These are phyloP conservation scores for Serendipita sp. DNA, from an alignment of 768 basidiomycete species.

Conservation along the genomic window DNA sequence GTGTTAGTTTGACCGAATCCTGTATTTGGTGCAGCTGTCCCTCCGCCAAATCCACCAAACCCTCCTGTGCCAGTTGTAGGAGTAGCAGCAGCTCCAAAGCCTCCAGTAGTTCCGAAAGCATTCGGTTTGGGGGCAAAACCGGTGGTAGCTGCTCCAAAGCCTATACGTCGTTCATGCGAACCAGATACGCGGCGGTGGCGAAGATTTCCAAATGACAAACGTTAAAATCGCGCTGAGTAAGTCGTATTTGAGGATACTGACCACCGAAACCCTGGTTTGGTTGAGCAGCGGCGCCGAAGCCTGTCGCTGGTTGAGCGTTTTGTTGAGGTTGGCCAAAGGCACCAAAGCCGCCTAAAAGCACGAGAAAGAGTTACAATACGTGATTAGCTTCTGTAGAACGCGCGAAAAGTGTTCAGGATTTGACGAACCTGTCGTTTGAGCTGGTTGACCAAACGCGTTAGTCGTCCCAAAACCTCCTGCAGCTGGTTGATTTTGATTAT, in stretches of 20 bases:
- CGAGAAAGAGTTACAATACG: background rate
- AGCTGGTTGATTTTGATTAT: background rate
- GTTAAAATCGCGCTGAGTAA: too few species aligned
- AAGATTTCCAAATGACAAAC: background rate
- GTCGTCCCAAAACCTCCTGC: slow-evolving; percentile 45
- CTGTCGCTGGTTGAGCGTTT: slow-evolving; percentile 9
- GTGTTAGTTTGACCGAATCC: slow-evolving; percentile 29
- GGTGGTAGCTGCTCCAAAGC: slow-evolving; percentile 8
- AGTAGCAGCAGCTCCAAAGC: slow-evolving; percentile 15
- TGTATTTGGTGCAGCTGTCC: slow-evolving; percentile 26
- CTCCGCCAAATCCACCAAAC: slow-evolving; percentile 29
- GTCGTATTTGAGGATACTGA: background rate
- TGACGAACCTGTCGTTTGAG: slow-evolving; percentile 8
- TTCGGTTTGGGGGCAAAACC: slow-evolving; percentile 32
- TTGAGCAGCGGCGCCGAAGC: slow-evolving; percentile 11
- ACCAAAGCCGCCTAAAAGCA: slow-evolving; percentile 18
- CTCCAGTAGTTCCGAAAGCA: slow-evolving; percentile 40
- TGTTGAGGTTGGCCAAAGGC: slow-evolving; percentile 40
- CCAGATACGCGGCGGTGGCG: background rate
- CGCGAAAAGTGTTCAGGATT: background rate
- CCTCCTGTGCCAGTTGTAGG: slow-evolving; percentile 38
- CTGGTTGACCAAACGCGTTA: slow-evolving; percentile 35
- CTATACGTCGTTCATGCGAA: slow-evolving; percentile 15
- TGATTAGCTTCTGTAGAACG: slow-evolving; percentile 2
- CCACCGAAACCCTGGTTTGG: background rate